These are phyloP conservation scores for Agrocybe praecox DNA, from an alignment of 768 basidiomycete species.

Conservation along the genomic window DNA sequence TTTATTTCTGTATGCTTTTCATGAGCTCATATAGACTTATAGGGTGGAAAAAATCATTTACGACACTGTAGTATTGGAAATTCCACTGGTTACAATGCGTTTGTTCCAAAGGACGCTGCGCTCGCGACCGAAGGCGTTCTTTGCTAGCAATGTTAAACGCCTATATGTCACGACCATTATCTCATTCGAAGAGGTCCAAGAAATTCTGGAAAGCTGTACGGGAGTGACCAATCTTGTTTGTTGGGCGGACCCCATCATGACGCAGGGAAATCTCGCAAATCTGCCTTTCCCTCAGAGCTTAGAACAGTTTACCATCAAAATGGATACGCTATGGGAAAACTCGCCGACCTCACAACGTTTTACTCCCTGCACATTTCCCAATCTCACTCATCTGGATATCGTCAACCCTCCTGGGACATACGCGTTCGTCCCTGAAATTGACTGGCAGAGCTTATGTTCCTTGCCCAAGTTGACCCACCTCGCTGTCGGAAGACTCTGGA, in stretches of 20 bases:
- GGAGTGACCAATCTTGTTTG: conserved; percentile 24
- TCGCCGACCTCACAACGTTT: conserved; percentile 25
- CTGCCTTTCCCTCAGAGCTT: conserved; percentile 9
- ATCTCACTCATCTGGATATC: conserved; percentile 26
- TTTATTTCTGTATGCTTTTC: neutral
- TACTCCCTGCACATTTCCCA: no score
- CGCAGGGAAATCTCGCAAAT: conserved; percentile 3
- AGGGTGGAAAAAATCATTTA: conserved; percentile 37
- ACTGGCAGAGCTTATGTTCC: conserved; percentile 24
- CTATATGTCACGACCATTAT: conserved; percentile 27
- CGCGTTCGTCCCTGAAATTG: conserved; percentile 15
- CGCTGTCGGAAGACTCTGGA: conserved; percentile 27
- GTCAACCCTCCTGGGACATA: conserved; percentile 24
- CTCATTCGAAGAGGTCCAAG: conserved; percentile 17
- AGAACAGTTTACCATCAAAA: conserved; percentile 23
- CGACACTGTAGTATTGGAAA: conserved; percentile 29
- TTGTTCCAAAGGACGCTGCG: conserved; percentile 31
- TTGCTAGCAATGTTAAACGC: conserved; percentile 26
- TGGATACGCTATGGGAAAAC: conserved; percentile 19
- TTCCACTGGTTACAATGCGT: conserved; percentile 13
- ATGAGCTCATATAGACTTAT: neutral
- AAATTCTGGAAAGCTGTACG: conserved; percentile 27
- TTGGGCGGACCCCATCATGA: conserved; percentile 23
- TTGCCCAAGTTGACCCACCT: conserved; percentile 34
- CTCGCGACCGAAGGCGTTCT: conserved; percentile 27